Conservation (phyloP, 495 filamentous ascomycete species). For the Aspergillus olivimuriae region DNA sequence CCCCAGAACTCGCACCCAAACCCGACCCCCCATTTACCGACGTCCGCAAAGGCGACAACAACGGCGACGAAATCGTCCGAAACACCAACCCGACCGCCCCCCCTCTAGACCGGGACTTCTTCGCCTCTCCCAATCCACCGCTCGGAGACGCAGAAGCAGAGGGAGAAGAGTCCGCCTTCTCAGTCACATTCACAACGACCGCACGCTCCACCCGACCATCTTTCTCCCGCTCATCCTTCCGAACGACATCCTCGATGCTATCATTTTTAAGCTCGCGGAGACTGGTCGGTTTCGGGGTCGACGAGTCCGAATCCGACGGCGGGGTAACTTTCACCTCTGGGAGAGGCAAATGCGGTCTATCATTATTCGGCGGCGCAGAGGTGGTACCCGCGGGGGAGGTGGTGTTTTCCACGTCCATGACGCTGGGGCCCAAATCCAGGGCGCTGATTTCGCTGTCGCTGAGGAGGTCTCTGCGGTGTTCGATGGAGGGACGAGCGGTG, state of each 20-base stretch:
- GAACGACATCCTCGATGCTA: not conserved
- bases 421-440: constrained; percentile 23
- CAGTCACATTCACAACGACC: not conserved
- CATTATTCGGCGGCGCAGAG: not conserved
- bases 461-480: constrained; percentile 4
- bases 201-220: not conserved
- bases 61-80: constrained; percentile 7
- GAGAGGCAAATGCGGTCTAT: not conserved
- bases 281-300: not conserved
- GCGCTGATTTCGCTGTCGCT: constrained; percentile 27
- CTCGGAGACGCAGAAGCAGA: too few species aligned
- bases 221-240: not conserved
- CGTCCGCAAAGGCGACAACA: constrained; percentile 7
- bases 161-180: too few species aligned
- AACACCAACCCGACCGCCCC: not conserved
- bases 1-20: too few species aligned
- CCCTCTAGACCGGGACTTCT: not conserved
- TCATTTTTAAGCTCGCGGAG: too few species aligned
- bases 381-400: not conserved
- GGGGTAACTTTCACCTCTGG: not conserved
- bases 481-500: not conserved
- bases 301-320: not conserved
- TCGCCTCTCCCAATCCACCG: too few species aligned
- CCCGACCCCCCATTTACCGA: too few species aligned
- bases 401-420: constrained; percentile 1